phyloP scores from a whole-genome alignment of 805 yeast species.

The Komagataella mondaviorum region DNA sequence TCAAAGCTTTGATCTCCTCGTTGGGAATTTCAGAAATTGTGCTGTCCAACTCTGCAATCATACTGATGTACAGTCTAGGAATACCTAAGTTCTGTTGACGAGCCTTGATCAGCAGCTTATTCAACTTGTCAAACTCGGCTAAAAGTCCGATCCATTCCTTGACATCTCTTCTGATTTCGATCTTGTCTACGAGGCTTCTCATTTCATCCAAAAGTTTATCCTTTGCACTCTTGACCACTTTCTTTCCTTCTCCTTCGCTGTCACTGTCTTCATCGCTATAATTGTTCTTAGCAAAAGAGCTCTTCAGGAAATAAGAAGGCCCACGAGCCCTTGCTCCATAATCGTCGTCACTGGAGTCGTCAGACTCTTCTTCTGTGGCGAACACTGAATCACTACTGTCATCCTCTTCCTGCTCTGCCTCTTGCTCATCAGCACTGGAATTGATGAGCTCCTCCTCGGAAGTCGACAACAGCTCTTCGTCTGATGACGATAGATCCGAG shows the following conservation, averaged over 20 bases:
- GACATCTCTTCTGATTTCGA: conserved; percentile 54
- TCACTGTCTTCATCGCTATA: conserved; percentile 27
- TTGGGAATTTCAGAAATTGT: conserved; percentile 38
- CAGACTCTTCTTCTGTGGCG: conserved; percentile 28
- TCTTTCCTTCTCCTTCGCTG: conserved; percentile 57
- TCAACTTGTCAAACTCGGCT: conserved; percentile 66
- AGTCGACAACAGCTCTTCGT: conserved; percentile 37
- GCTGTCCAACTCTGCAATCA: conserved; percentile 62
- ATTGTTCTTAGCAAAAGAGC: conserved; percentile 21
- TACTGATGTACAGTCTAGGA: conserved; percentile 60
- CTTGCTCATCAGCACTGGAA: conserved; percentile 17
- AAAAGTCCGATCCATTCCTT: conserved; percentile 73
- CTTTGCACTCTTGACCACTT: conserved; percentile 84
- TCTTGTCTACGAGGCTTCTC: conserved; percentile 46
- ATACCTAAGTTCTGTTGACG: conserved; percentile 64
- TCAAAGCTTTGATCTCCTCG: conserved; percentile 56
- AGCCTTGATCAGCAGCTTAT: conserved; percentile 51
- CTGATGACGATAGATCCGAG: conserved; percentile 38
- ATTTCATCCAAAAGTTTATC: conserved; percentile 88
- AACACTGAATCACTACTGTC: conserved; percentile 16
- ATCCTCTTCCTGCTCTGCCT: conserved; percentile 15
- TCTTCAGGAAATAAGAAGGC: conserved; percentile 42
- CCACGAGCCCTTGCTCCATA: conserved; percentile 28
- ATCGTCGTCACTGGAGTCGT: conserved; percentile 33
- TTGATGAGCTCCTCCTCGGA: conserved; percentile 47